Conservation (phyloP, 1,284 basidiomycete genomes). For the Leccinum subfulvum region DNA sequence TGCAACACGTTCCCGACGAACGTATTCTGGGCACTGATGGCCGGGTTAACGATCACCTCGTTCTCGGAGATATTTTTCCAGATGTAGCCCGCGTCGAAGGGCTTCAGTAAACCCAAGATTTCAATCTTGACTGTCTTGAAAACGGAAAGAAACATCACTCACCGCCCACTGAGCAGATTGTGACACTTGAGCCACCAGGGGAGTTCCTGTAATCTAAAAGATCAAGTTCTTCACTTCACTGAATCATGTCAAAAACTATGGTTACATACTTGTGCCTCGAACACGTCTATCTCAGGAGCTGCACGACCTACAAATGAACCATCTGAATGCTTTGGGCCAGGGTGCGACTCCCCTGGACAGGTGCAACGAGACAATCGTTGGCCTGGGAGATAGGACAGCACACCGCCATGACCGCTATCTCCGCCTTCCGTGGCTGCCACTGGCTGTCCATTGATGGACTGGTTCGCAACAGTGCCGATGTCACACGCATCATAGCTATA, state of each 20-base stretch:
- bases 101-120: conserved; percentile 31
- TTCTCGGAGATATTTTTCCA: conserved; percentile 45
- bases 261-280: conserved; percentile 36
- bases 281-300: conserved; percentile 55
- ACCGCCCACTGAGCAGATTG: conserved; percentile 70
- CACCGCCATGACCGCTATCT: conserved; percentile 32
- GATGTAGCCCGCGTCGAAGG: conserved; percentile 45
- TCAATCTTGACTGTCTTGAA: not conserved
- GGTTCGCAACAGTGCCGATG: conserved; percentile 58
- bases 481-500: conserved; percentile 52
- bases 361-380: conserved; percentile 56
- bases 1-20: conserved; percentile 60
- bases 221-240: conserved; percentile 4
- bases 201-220: conserved; percentile 42
- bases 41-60: conserved; percentile 45
- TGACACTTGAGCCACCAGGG: conserved; percentile 52
- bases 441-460: conserved; percentile 41
- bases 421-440: conserved; percentile 41
- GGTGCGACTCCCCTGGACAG: conserved; percentile 54
- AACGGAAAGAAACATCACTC: conserved; percentile 27
- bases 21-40: conserved; percentile 48
- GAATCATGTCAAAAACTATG: not conserved
- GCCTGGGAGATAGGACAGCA: conserved; percentile 52
- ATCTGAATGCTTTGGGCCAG: conserved; percentile 55
- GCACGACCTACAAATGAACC: conserved; percentile 56